Evolutionary conservation across 441 rosid genomes (phyloP), one percentile per base, ranked within the genome.

Genomic region (Eruca vesicaria): DNA sequence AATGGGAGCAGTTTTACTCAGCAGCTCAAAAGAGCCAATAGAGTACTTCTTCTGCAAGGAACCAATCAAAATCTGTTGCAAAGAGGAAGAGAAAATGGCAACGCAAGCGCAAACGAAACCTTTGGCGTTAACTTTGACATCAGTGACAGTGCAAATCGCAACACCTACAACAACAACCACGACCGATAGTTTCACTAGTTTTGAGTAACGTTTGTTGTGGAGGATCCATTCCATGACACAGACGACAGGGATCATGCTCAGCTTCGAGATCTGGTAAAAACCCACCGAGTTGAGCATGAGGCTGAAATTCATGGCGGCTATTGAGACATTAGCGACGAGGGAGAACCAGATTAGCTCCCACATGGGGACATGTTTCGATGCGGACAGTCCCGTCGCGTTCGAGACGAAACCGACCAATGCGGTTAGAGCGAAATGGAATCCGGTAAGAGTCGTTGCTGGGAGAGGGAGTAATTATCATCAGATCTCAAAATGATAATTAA

Each of bases 271-370:
- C 97, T 94, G 98, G 63, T 94, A 94, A 78, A 94, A 92, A 19
- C 96, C 97, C 7, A 92, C 96, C 12, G 99, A 94, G 76, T 92
- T 92, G 60, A 92, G 88, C 98, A 94, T 90, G 76, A 94, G 97
- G 69, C 98, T 94, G 32, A 94, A 75, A 83, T 94, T 94, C 98
- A 94, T 94, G 62, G 90, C 95, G 0, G 93, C 81, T 15, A 94
- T 94, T 28, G 98, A 94, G 59, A 76, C 71, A 69, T 94, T 94
- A 38, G 97, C 98, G 45, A 92, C 87, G 7, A 90, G 57, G n/a
- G 97, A 89, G 84, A 94, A 94, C 95, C 95, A 92, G 66, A 94
- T 77, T 48, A 94, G 95, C 90, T 94, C 98, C 97, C 97, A 90
- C 81, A 90, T 19, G 2, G 97, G 97, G 12, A 92, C 89, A 61